Conservation (phyloP, 768 basidiomycete genomes). For the Butyriboletus loyo region DNA sequence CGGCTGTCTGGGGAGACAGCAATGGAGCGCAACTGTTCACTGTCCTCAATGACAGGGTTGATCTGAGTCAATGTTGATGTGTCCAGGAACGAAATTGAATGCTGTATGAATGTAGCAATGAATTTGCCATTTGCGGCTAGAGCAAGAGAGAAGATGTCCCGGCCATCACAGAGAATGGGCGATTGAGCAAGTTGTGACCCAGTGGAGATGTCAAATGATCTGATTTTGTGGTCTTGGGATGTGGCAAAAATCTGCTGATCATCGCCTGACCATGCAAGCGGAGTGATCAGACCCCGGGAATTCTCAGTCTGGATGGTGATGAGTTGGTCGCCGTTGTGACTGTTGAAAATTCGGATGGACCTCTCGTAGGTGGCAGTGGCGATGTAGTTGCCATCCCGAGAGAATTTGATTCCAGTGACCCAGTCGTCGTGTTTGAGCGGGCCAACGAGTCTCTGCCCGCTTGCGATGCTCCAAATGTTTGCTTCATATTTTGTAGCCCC, state of each 20-base stretch:
- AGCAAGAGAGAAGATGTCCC: background rate
- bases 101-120: fast-evolving
- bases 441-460: background rate
- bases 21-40: background rate
- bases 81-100: background rate
- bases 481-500: too few relatives aligned
- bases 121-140: background rate
- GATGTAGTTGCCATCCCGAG: background rate
- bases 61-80: background rate
- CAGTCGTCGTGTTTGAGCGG: background rate
- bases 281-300: background rate
- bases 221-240: background rate
- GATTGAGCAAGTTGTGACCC: background rate
- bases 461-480: background rate
- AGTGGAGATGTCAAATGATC: background rate
- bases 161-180: background rate
- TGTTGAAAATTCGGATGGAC: background rate
- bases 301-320: background rate
- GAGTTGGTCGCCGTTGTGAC: background rate
- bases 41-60: background rate
- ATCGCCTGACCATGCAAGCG: background rate
- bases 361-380: fast-evolving
- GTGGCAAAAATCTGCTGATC: background rate
- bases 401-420: background rate
- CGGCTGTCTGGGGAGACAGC: background rate